Evolutionary conservation across 768 basidiomycete genomes (phyloP), one percentile per base, ranked within the genome.

Genomic region (Mycena galericulata): DNA sequence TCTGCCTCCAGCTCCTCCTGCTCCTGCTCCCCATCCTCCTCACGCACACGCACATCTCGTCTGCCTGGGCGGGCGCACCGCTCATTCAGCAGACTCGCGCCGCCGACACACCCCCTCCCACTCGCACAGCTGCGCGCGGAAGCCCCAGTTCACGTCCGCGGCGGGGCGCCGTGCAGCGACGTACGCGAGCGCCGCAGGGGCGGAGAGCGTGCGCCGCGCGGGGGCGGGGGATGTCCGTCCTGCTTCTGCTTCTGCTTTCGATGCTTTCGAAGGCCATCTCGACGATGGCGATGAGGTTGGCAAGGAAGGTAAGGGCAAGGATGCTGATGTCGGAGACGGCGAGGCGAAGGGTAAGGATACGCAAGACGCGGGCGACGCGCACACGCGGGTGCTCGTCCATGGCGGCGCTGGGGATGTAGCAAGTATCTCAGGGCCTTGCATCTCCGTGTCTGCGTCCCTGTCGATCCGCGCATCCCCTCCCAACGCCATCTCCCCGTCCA

Each of bases 141-240:
- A 71, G 4, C 70, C 70, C 70, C 70, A 71, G 53, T 71, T 71
- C 12, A 63, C 62, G 58, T 71, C 66, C n/a, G 70, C 70, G 27
- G 57, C 62, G 15, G 70, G 70, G 30, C 70, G 70, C 18, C 70
- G 70, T 41, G 65, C 66, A 45, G 57, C 17, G 32, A 71, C 62
- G 62, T 71, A 71, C 26, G 62, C 62, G 45, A 71, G 70, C 29
- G 70, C 70, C 0, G 65, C 65, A 5, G 62, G 56, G 22, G 70
- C 70, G 51, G 70, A 71, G 61, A 71, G 62, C 53, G 49, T 49
- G 45, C 60, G 41, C 22, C 46, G 43, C 40, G 18, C 41, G 2
- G 36, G 43, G 24, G 43, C 40, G 17, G n/a, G 2, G 18, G 46
- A n/a, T n/a, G n/a, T n/a, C n/a, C 26, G 43, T n/a, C n/a, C 8